Conservation (phyloP, 169 alveolate genomes). For the Eimeria falciformis region DNA sequence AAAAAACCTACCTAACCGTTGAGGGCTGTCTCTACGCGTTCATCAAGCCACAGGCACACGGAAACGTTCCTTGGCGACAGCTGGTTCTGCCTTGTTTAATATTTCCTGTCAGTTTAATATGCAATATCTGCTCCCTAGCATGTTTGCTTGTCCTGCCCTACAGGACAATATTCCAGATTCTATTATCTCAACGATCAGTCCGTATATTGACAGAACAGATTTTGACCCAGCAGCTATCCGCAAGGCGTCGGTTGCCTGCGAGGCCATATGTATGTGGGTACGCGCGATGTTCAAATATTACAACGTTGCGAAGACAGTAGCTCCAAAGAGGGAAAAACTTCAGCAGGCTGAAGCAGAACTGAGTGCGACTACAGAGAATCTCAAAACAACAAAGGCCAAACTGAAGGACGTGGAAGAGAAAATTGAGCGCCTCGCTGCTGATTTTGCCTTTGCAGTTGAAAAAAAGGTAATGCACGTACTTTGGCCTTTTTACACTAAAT, state of each 20-base stretch:
- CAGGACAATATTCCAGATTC: conserved; percentile 97
- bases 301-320: conserved; percentile 93
- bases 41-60: too few species aligned
- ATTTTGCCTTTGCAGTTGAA: conserved; percentile 90
- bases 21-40: too few species aligned
- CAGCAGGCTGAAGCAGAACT: conserved; percentile 94
- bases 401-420: conserved; percentile 92
- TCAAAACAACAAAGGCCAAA: conserved; percentile 90
- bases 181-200: conserved; percentile 94
- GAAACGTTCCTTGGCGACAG: too few species aligned
- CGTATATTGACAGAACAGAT: conserved; percentile 90
- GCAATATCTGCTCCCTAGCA: too few species aligned
- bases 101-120: conserved; percentile 71
- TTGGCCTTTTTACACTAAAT: neutral
- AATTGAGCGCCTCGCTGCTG: conserved; percentile 90
- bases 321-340: conserved; percentile 92
- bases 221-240: conserved; percentile 89
- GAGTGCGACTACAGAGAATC: conserved; percentile 91
- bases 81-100: too few species aligned
- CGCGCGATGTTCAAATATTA: conserved; percentile 95
- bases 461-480: conserved; percentile 83
- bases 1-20: too few species aligned
- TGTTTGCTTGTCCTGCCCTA: conserved; percentile 88
- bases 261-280: conserved; percentile 96
- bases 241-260: conserved; percentile 92